Percentiles rank a stretch among this genome's conserved stretches.
These are phyloP conservation scores for Tausonia pullulans DNA, from an alignment of 1,284 basidiomycete species.

Conservation along the genomic window DNA sequence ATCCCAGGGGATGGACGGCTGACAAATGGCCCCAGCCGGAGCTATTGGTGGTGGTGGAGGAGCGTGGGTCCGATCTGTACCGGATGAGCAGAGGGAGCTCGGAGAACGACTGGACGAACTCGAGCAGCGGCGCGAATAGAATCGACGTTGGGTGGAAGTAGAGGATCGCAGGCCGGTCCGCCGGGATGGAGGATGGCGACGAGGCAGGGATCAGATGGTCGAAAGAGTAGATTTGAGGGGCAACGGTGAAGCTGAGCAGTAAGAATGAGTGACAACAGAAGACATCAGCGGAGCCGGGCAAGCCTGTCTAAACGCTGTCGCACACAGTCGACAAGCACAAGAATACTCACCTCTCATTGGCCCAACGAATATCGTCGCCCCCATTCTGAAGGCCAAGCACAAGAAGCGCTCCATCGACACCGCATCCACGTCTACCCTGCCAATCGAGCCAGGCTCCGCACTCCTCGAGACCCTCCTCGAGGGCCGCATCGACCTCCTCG, in stretches of 20 bases:
- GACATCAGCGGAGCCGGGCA: not conserved
- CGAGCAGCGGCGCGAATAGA: conserved; percentile 56
- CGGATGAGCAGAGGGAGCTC: conserved; percentile 63
- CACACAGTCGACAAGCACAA: conserved; percentile 23
- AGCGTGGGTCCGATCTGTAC: conserved; percentile 42
- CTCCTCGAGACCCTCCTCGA: conserved; percentile 36
- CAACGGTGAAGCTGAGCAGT: not conserved
- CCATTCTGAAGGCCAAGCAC: conserved; percentile 46
- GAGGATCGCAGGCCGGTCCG: conserved; percentile 50
- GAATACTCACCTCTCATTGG: conserved; percentile 5
- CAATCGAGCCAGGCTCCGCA: conserved; percentile 83
- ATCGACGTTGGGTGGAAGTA: conserved; percentile 50
- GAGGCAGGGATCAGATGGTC: conserved; percentile 52
- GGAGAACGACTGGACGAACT: conserved; percentile 44
- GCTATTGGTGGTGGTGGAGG: not conserved
- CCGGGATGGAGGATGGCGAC: conserved; percentile 35
- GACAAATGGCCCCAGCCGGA: conserved; percentile 28
- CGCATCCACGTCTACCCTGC: conserved; percentile 66
- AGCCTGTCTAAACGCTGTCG: no score
- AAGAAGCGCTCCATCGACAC: conserved; percentile 48
- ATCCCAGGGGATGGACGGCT: conserved; percentile 52
- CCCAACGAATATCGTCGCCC: conserved; percentile 22
- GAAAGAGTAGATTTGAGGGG: conserved; percentile 49
- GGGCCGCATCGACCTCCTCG: conserved; percentile 42
- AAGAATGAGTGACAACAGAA: not conserved